These are phyloP conservation scores for Glycine latifolia DNA, from an alignment of 306 rosid species.

Conservation along the genomic window DNA sequence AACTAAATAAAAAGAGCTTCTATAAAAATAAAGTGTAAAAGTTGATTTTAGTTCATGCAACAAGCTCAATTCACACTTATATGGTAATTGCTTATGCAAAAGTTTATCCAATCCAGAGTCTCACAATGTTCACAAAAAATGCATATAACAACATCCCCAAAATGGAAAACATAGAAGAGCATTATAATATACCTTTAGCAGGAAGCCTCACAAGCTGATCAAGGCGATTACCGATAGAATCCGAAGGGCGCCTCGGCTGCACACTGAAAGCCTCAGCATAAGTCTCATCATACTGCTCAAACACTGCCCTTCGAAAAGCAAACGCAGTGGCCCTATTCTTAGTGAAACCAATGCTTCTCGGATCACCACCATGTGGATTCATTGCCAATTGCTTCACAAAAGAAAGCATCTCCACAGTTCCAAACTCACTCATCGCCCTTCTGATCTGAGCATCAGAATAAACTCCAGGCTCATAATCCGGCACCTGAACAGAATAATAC, in stretches of 20 bases:
- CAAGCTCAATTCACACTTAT: no score
- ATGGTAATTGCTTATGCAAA: no score
- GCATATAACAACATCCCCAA: no score
- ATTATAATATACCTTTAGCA: constrained; percentile 70
- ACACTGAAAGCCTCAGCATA: constrained; percentile 95
- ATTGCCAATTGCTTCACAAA: constrained; percentile 70
- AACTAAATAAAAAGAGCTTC: no score
- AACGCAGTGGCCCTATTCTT: constrained; percentile 66
- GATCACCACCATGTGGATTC: constrained; percentile 62
- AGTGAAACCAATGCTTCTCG: constrained; percentile 57
- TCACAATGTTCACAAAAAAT: no score
- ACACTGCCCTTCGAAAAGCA: constrained; percentile 50
- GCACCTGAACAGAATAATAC: constrained; percentile 80
- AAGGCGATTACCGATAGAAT: constrained; percentile 39
- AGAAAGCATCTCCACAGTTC: constrained; percentile 66
- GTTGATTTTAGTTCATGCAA: no score
- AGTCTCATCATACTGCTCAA: constrained; percentile 92
- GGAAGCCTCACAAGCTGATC: constrained; percentile 57
- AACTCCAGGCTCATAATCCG: constrained; percentile 77
- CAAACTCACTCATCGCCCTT: constrained; percentile 66
- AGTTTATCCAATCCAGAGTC: no score
- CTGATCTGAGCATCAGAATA: constrained; percentile 74
- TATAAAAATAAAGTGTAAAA: no score
- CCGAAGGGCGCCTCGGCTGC: constrained; percentile 61
- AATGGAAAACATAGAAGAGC: no score